A percentile compares a stretch with the other conserved stretches of the same genome.
These are phyloP conservation scores for Cladobotryum protrusum DNA, from an alignment of 2,329 filamentous ascomycete genomes.

Conservation along the genomic window DNA sequence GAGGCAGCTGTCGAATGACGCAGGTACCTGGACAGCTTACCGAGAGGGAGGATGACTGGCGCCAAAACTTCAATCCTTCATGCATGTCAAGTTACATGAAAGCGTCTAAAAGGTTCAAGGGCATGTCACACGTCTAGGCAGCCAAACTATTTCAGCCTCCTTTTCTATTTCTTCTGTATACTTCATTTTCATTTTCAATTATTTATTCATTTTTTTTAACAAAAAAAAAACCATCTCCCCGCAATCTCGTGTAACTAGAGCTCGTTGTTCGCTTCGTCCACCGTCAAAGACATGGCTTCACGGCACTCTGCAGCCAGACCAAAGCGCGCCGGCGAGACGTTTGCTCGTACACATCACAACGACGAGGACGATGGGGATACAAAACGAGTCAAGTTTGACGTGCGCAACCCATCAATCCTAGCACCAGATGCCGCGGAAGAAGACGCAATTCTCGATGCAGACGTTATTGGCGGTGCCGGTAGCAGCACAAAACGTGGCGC, in stretches of 20 bases:
- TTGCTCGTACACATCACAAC: slow-evolving; percentile 66
- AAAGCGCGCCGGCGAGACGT: slow-evolving; percentile 77
- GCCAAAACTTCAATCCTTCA: slow-evolving; percentile 11
- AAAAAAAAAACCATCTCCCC: too few species aligned
- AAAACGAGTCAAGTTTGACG: slow-evolving; percentile 87
- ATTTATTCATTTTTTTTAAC: too few species aligned
- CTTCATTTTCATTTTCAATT: too few species aligned
- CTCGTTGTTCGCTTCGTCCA: too few species aligned
- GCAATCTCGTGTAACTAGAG: too few species aligned
- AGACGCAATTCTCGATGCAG: slow-evolving; percentile 74
- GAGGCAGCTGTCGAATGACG: slow-evolving; percentile 30
- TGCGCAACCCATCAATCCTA: slow-evolving; percentile 88
- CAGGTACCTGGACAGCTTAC: slow-evolving; percentile 18
- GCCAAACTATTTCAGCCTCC: too few species aligned
- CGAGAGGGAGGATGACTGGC: background rate
- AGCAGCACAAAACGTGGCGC: slow-evolving; percentile 82
- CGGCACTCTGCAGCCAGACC: slow-evolving; percentile 52
- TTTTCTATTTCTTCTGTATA: too few species aligned
- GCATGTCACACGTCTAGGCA: too few species aligned
- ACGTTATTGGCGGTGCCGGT: slow-evolving; percentile 79
- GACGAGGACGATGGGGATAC: slow-evolving; percentile 41
- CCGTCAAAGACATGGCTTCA: slow-evolving; percentile 14
- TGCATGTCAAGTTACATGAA: background rate
- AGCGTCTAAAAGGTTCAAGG: too few species aligned
- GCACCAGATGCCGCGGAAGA: slow-evolving; percentile 71